Conservation (phyloP, 495 filamentous ascomycete genomes). For the Trichoderma erinaceum region DNA sequence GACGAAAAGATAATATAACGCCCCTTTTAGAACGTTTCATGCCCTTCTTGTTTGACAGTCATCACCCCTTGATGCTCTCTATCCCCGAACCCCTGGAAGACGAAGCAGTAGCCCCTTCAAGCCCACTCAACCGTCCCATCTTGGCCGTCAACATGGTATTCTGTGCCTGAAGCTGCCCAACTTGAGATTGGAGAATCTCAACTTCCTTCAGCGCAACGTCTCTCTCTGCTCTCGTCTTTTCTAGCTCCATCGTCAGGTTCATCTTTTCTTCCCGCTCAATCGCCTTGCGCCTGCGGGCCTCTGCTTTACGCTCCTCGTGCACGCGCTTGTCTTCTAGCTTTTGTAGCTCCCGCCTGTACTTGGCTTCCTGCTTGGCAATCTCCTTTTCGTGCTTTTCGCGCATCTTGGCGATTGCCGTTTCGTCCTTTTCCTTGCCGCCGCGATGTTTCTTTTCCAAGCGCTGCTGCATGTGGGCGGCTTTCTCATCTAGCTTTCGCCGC, state of each 20-base stretch:
- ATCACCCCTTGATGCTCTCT: conserved; percentile 5
- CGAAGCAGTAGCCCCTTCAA: neutral
- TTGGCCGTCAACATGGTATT: conserved; percentile 52
- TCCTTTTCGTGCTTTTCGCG: conserved; percentile 56
- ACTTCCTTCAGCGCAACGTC: conserved; percentile 53
- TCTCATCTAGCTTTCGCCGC: conserved; percentile 62
- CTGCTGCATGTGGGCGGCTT: conserved; percentile 51
- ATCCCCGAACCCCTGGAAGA: conserved; percentile 3
- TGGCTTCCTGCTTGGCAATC: conserved; percentile 57
- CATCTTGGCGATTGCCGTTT: conserved; percentile 43
- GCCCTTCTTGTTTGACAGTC: neutral
- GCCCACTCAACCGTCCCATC: conserved; percentile 33
- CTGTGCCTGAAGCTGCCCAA: conserved; percentile 60
- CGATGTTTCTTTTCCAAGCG: conserved; percentile 35
- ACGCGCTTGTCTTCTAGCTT: conserved; percentile 58
- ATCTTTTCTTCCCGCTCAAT: conserved; percentile 50
- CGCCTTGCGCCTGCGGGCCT: conserved; percentile 48
- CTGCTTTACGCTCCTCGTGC: conserved; percentile 54
- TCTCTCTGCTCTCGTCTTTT: conserved; percentile 48
- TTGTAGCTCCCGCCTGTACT: conserved; percentile 53
- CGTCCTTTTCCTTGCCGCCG: conserved; percentile 41
- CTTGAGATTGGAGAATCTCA: conserved; percentile 55
- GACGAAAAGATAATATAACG: neutral
- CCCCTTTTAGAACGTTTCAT: neutral
- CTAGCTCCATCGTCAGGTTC: conserved; percentile 41